Percentiles rank a stretch among this genome's conserved stretches.
Conservation (phyloP, 139 green algal genomes). For the Chlorella sorokiniana region DNA sequence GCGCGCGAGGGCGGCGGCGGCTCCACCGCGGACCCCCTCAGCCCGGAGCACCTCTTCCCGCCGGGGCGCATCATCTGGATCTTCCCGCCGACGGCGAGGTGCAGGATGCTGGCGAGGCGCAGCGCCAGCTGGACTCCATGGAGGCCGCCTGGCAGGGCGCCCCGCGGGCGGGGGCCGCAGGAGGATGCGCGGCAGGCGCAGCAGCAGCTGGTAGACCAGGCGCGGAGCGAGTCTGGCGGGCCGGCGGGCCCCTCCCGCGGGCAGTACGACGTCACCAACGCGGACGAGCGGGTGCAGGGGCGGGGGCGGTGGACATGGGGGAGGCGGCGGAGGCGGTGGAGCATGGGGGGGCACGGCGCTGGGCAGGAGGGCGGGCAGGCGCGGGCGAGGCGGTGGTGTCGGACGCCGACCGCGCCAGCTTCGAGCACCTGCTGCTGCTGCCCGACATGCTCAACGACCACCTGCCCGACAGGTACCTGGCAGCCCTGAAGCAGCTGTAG, state of each 20-base stretch:
- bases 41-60: slow-evolving; percentile 15
- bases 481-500: slow-evolving; percentile 54
- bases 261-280: slow-evolving; percentile 3
- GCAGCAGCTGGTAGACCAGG: neutral
- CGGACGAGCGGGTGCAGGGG: neutral
- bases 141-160: neutral
- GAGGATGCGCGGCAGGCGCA: neutral
- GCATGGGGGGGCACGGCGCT: neutral
- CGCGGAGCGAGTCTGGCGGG: neutral
- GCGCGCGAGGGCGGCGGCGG: neutral
- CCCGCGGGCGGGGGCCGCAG: neutral
- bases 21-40: neutral
- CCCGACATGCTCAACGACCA: slow-evolving; percentile 54
- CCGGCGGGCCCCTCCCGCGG: neutral
- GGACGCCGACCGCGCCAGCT: slow-evolving; percentile 41
- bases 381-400: slow-evolving; percentile 15
- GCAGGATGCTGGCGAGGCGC: neutral
- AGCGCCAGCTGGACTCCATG: slow-evolving; percentile 12
- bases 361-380: neutral
- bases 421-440: slow-evolving; percentile 51
- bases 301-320: neutral
- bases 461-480: slow-evolving; percentile 52
- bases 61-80: slow-evolving; percentile 33
- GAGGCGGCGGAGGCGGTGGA: slow-evolving; percentile 21
- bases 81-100: slow-evolving; percentile 1